phyloP scores from a whole-genome alignment of 805 yeast species.

The Ogataea henricii region DNA sequence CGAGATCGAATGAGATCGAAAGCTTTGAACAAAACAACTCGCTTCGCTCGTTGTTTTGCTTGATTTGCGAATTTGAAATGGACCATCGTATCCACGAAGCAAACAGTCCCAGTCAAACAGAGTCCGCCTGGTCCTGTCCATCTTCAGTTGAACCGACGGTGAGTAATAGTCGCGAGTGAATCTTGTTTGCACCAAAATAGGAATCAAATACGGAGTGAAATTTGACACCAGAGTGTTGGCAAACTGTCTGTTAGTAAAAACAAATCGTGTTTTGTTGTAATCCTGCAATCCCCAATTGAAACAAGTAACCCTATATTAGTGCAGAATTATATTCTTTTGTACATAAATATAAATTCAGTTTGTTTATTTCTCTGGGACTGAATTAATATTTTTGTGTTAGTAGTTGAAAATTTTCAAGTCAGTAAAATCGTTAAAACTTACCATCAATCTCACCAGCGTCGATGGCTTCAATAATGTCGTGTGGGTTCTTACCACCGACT shows the following conservation, averaged over 20 bases:
- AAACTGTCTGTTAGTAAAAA: slow-evolving; percentile 46
- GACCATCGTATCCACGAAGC: slow-evolving; percentile 58
- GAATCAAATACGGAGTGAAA: slow-evolving; percentile 63
- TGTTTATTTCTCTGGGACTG: slow-evolving; percentile 71
- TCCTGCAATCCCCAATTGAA: background rate
- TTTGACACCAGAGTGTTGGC: slow-evolving; percentile 93
- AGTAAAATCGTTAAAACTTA: slow-evolving; percentile 32
- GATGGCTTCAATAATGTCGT: slow-evolving; percentile 97
- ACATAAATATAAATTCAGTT: slow-evolving; percentile 30
- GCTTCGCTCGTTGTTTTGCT: background rate
- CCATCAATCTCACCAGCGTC: slow-evolving; percentile 96
- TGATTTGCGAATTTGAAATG: slow-evolving; percentile 64
- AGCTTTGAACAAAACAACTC: background rate
- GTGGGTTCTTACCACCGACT: slow-evolving; percentile 99
- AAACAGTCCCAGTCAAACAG: no score
- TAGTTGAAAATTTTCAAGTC: background rate
- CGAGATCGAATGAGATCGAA: no score
- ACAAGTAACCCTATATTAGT: slow-evolving; percentile 29
- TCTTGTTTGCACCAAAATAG: slow-evolving; percentile 94
- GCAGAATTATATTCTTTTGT: slow-evolving; percentile 27
- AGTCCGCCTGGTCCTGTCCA: no score
- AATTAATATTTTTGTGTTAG: background rate
- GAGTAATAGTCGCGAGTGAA: slow-evolving; percentile 63
- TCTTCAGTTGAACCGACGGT: slow-evolving; percentile 44
- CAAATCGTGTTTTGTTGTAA: no score